These are phyloP conservation scores for Ustanciosporium gigantosporum DNA, from an alignment of 1,284 basidiomycete genomes.

Conservation along the genomic window DNA sequence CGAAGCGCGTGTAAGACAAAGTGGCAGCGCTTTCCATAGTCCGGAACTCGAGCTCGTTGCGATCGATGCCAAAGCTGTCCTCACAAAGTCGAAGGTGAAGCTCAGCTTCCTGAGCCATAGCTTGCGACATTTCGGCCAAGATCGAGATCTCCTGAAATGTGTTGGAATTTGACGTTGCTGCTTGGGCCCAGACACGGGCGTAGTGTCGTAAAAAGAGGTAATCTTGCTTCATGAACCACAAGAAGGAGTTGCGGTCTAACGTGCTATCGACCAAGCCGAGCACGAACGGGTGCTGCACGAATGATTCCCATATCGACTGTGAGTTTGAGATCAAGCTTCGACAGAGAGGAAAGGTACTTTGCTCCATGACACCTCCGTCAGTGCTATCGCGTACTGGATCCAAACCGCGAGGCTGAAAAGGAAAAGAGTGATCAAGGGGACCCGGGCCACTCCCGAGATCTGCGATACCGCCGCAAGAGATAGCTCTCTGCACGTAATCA, in stretches of 20 bases:
- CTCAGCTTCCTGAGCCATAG: constrained; percentile 44
- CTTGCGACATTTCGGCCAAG: constrained; percentile 67
- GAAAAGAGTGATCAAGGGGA: constrained; percentile 83
- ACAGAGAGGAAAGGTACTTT: constrained; percentile 33
- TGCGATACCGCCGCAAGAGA: constrained; percentile 72
- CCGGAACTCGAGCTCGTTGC: constrained; percentile 22
- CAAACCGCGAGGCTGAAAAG: constrained; percentile 62
- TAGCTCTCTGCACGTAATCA: constrained; percentile 75
- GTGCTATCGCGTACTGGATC: not conserved
- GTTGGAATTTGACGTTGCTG: constrained; percentile 65
- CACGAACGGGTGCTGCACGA: constrained; percentile 77
- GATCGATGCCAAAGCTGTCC: constrained; percentile 33
- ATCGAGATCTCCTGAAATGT: constrained; percentile 69
- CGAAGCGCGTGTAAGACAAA: constrained; percentile 55
- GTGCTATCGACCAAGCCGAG: constrained; percentile 73
- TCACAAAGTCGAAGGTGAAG: constrained; percentile 46
- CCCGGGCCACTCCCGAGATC: constrained; percentile 77
- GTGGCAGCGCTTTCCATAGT: constrained; percentile 51
- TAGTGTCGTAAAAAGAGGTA: constrained; percentile 65
- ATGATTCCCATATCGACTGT: constrained; percentile 51
- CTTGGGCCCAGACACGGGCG: constrained; percentile 67
- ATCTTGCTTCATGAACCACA: constrained; percentile 78
- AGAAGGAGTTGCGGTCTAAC: constrained; percentile 70
- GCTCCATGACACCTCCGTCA: constrained; percentile 1
- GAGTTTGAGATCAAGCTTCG: constrained; percentile 46